Base-by-base conservation (phyloP, 106 monocot species). In the Ottelia alismoides region DNA sequence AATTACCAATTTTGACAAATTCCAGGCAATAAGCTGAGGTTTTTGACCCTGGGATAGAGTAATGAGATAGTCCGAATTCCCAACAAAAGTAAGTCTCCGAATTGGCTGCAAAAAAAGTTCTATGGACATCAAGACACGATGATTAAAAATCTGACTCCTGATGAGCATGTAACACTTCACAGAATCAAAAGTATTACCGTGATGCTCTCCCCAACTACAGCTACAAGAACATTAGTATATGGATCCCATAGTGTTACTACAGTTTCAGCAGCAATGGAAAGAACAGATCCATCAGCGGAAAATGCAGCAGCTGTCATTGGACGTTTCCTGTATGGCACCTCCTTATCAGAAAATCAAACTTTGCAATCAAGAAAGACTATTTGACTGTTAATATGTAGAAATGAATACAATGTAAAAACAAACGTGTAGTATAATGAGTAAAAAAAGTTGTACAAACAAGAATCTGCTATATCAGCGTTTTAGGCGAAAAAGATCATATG, bases 271-370 rank as follows among this genome's bases (percentile, higher is more conserved):
- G 96, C 88, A 82, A 89, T 71, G 31, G 96, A 88, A 35, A 96
- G 72, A 56, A 96, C 79, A 70, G 96, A 82, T 50, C 96, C 96
- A 74, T 96, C 96, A 65, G 70, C 58, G 48, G 84, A 89, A 79
- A 96, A 96, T 30, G 81, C 81, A 65, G 89, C 89, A 30, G 84
- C 88, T 56, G 84, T 82, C 89, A 96, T 76, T 31, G 88, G 82
- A 52, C 63, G 69, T 64, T 60, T 79, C 82, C 96, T 96, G 78
- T 58, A 74, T 57, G n/a, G 27, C 17, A 45, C 60, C 28, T 46
- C 35, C 35, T 12, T 5, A 35, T 35, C 35, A 35, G 35, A 35
- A 35, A 35, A 6, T 35, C 9, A 35, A 35, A 12, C 12, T 35
- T 5, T 35, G 5, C 9, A 3, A 35, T 35, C 35, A 3, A 35